These are phyloP conservation scores for Scheffersomyces stipitis DNA, from an alignment of 805 yeast genomes.

Conservation along the genomic window DNA sequence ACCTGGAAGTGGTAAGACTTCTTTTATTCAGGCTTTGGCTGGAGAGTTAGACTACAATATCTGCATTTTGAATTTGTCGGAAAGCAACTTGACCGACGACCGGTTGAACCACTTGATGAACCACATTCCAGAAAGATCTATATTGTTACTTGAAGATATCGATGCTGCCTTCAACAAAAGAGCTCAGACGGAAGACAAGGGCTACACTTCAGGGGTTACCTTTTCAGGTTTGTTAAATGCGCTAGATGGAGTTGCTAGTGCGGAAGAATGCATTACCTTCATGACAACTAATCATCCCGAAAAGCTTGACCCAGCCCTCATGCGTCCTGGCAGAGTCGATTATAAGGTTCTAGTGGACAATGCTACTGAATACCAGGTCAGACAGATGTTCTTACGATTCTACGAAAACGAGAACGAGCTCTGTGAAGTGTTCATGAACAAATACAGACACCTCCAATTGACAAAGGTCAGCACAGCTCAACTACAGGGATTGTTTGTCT, in stretches of 20 bases:
- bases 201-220: conserved; percentile 86
- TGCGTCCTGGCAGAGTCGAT: conserved; percentile 95
- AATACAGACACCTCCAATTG: conserved; percentile 46
- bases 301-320: conserved; percentile 83
- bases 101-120: conserved; percentile 93
- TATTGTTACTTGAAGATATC: conserved; percentile 83
- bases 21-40: conserved; percentile 94
- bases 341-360: conserved; percentile 78
- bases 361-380: conserved; percentile 81
- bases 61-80: conserved; percentile 88
- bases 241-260: conserved; percentile 94
- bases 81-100: conserved; percentile 90
- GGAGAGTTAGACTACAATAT: conserved; percentile 95
- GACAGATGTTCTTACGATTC: conserved; percentile 83
- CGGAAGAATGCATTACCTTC: conserved; percentile 93
- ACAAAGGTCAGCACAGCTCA: conserved; percentile 81
- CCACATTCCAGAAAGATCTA: conserved; percentile 87
- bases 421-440: conserved; percentile 52
- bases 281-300: conserved; percentile 99
- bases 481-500: conserved; percentile 91
- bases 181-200: conserved; percentile 71
- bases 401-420: conserved; percentile 61
- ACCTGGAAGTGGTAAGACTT: conserved; percentile 96
- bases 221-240: conserved; percentile 94
- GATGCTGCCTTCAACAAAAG: conserved; percentile 94